phyloP scores from a whole-genome alignment of 495 filamentous ascomycete species.

The Articulospora tetracladia region DNA sequence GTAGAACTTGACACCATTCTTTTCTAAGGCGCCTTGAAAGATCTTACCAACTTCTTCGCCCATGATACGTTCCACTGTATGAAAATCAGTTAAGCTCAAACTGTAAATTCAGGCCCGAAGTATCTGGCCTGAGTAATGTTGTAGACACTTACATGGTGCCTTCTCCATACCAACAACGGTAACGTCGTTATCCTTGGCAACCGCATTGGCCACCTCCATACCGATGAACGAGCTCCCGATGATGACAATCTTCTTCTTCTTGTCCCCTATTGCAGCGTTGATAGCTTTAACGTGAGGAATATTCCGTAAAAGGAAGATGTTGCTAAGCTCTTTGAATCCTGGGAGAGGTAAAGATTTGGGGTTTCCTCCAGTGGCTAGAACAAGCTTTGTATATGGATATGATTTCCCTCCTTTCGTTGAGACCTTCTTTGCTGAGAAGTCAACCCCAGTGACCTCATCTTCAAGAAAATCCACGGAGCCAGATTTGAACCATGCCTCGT shows the following conservation, averaged over 20 bases:
- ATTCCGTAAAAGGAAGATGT: constrained; percentile 79
- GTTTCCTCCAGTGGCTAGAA: constrained; percentile 81
- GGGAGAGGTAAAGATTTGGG: constrained; percentile 74
- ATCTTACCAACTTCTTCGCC: constrained; percentile 77
- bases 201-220: constrained; percentile 88
- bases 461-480: constrained; percentile 68
- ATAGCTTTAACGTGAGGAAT: constrained; percentile 75
- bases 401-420: constrained; percentile 66
- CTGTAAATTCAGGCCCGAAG: too few relatives aligned
- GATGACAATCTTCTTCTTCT: constrained; percentile 87
- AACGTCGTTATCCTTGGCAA: constrained; percentile 69
- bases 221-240: constrained; percentile 92
- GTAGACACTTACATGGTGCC: constrained; percentile 44
- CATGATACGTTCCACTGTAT: constrained; percentile 73
- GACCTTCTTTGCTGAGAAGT: constrained; percentile 70
- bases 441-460: constrained; percentile 72
- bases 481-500: constrained; percentile 70
- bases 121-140: not conserved
- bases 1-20: constrained; percentile 83
- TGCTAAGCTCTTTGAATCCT: constrained; percentile 81
- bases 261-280: constrained; percentile 69
- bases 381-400: constrained; percentile 77
- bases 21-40: constrained; percentile 72
- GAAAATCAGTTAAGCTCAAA: too few relatives aligned
- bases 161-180: constrained; percentile 93